These are phyloP conservation scores for Tulasnella sp. DNA, from an alignment of 768 basidiomycete genomes.

Conservation along the genomic window DNA sequence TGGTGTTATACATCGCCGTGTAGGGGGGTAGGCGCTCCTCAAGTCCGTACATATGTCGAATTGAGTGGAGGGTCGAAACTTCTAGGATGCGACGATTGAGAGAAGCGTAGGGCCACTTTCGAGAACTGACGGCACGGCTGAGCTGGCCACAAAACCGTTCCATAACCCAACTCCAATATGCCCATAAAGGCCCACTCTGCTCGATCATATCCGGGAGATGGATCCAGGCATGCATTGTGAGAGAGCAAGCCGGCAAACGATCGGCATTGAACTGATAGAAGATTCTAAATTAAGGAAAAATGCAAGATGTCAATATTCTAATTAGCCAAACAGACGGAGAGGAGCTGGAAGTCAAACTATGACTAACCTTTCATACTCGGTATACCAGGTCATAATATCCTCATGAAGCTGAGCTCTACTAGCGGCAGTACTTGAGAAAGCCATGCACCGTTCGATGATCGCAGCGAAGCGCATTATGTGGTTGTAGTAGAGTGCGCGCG, in stretches of 20 bases:
- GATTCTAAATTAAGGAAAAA: neutral
- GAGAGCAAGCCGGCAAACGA: neutral
- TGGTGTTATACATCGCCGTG: neutral
- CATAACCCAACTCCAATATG: slow-evolving; percentile 8
- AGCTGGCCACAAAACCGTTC: slow-evolving; percentile 11
- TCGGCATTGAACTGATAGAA: slow-evolving; percentile 13
- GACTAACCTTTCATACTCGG: neutral
- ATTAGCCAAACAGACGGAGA: neutral
- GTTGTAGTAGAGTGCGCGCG: slow-evolving; percentile 36
- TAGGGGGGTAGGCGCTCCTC: neutral
- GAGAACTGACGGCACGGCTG: neutral
- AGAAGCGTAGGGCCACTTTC: neutral
- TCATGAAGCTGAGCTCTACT: neutral
- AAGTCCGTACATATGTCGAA: neutral
- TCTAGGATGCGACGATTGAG: slow-evolving; percentile 1
- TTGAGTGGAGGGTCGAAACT: neutral
- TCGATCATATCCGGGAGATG: slow-evolving; percentile 9
- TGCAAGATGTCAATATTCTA: too few species aligned
- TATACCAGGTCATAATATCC: neutral
- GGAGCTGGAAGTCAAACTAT: neutral
- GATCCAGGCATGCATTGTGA: neutral
- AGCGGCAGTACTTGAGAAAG: neutral
- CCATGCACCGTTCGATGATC: neutral
- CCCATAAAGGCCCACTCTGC: neutral
- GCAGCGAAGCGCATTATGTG: neutral